These are phyloP conservation scores for Podila minutissima DNA, from an alignment of 192 early-diverging fungal species.

Conservation along the genomic window DNA sequence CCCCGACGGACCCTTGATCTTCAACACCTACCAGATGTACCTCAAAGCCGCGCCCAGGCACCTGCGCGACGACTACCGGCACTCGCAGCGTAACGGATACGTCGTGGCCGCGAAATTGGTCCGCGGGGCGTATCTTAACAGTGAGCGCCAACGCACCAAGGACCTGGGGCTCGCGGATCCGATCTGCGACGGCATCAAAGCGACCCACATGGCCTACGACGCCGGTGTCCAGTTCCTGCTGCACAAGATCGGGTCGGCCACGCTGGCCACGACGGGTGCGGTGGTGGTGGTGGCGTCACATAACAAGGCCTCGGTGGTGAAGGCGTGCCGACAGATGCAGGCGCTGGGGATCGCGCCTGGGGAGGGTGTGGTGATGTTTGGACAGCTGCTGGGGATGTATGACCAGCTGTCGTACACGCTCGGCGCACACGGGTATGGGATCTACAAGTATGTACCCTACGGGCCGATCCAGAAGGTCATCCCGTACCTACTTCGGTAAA, in stretches of 20 bases:
- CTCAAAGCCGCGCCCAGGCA: slow-evolving; percentile 70
- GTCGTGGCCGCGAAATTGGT: slow-evolving; percentile 89
- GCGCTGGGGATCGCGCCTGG: slow-evolving; percentile 59
- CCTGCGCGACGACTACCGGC: slow-evolving; percentile 72
- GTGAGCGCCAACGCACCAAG: slow-evolving; percentile 70
- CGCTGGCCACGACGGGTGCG: slow-evolving; percentile 5
- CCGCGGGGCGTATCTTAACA: slow-evolving; percentile 86
- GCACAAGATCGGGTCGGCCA: slow-evolving; percentile 42
- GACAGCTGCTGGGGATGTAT: slow-evolving; percentile 95
- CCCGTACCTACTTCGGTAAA: slow-evolving; percentile 90
- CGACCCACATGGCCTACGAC: slow-evolving; percentile 89
- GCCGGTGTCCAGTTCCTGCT: slow-evolving; percentile 78
- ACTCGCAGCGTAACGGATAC: slow-evolving; percentile 76
- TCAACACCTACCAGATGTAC: slow-evolving; percentile 99
- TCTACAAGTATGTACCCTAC: slow-evolving; percentile 96
- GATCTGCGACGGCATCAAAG: slow-evolving; percentile 80
- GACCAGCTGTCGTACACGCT: slow-evolving; percentile 88
- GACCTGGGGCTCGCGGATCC: slow-evolving; percentile 78
- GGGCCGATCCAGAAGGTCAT: slow-evolving; percentile 90
- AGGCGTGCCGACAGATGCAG: slow-evolving; percentile 71
- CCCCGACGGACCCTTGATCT: slow-evolving; percentile 71
- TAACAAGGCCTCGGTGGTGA: slow-evolving; percentile 82
- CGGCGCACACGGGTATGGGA: slow-evolving; percentile 76
- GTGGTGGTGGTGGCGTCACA: slow-evolving; percentile 87
- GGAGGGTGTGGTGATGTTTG: slow-evolving; percentile 83